These are phyloP conservation scores for Pseudohyphozyma bogoriensis DNA, from an alignment of 768 basidiomycete genomes.

Conservation along the genomic window DNA sequence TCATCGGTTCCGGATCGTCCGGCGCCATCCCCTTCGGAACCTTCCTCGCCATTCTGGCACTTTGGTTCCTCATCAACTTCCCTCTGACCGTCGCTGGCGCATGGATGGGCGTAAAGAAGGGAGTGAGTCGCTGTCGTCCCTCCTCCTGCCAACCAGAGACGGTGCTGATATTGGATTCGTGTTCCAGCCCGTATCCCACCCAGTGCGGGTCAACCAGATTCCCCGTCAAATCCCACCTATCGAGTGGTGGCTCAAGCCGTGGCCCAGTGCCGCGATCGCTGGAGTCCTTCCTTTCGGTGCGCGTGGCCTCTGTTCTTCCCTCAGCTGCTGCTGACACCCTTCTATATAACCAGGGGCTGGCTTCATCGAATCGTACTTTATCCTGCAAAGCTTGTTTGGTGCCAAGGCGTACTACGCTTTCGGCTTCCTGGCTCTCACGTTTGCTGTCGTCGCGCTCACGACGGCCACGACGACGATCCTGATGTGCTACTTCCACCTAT, in stretches of 20 bases:
- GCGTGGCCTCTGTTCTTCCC: not conserved
- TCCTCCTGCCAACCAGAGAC: not conserved
- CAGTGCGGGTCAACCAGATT: slow-evolving; percentile 81
- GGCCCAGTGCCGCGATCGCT: slow-evolving; percentile 52
- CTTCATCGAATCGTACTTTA: slow-evolving; percentile 88
- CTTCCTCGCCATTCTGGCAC: slow-evolving; percentile 15
- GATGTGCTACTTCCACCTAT: slow-evolving; percentile 63
- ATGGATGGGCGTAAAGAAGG: slow-evolving; percentile 75
- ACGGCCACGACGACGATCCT: slow-evolving; percentile 42
- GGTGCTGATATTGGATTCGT: not conserved
- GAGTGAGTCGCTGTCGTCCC: slow-evolving; percentile 47
- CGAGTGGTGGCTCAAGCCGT: slow-evolving; percentile 40
- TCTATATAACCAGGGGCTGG: slow-evolving; percentile 63
- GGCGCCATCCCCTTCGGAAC: slow-evolving; percentile 89
- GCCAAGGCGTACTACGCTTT: slow-evolving; percentile 88
- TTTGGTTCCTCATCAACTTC: slow-evolving; percentile 82
- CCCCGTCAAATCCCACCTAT: slow-evolving; percentile 89
- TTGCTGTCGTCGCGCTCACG: slow-evolving; percentile 74
- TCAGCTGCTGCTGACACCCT: not conserved
- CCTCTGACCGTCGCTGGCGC: slow-evolving; percentile 78
- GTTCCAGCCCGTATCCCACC: slow-evolving; percentile 58
- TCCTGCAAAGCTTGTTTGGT: slow-evolving; percentile 82
- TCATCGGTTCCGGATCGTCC: slow-evolving; percentile 72
- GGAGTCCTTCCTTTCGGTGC: slow-evolving; percentile 80
- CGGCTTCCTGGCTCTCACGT: slow-evolving; percentile 83